phyloP scores from a whole-genome alignment of 2,329 filamentous ascomycete genomes.

The Chrysosporium keratinophilum region DNA sequence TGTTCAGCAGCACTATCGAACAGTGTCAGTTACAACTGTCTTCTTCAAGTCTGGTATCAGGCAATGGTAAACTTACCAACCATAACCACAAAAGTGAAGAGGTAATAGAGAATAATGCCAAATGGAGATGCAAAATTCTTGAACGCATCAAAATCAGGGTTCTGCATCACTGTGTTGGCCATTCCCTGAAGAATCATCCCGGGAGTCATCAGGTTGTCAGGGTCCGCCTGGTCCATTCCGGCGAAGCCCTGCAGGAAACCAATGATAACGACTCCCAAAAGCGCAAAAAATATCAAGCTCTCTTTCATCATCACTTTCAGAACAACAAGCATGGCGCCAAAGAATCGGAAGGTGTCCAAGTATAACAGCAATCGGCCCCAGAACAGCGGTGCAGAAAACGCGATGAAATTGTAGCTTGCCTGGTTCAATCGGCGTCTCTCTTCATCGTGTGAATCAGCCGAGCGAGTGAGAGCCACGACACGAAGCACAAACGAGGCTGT shows the following conservation, averaged over 20 bases:
- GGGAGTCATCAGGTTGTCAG: constrained; percentile 45
- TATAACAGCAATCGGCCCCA: constrained; percentile 90
- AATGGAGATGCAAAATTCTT: constrained; percentile 87
- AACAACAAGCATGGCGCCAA: constrained; percentile 95
- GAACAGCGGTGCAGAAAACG: constrained; percentile 91
- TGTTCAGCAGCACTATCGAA: constrained; percentile 67
- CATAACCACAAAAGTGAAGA: constrained; percentile 96
- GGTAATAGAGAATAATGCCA: constrained; percentile 89
- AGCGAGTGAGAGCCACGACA: constrained; percentile 63
- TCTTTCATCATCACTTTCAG: constrained; percentile 92
- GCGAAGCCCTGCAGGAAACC: constrained; percentile 88
- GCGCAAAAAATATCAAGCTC: constrained; percentile 89
- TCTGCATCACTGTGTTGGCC: constrained; percentile 81
- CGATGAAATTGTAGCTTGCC: constrained; percentile 86
- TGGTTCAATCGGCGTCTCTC: constrained; percentile 57
- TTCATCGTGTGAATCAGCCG: constrained; percentile 40
- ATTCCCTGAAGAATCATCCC: constrained; percentile 47
- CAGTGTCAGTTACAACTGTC: constrained; percentile 10
- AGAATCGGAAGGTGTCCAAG: constrained; percentile 87
- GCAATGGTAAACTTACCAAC: constrained; percentile 41
- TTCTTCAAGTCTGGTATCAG: neutral
- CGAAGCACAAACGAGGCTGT: constrained; percentile 68
- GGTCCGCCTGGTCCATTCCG: constrained; percentile 74
- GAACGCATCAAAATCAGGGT: constrained; percentile 80
- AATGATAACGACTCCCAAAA: constrained; percentile 67